Conservation (phyloP, 164 flowering plant species). For the Aristolochia contorta region DNA sequence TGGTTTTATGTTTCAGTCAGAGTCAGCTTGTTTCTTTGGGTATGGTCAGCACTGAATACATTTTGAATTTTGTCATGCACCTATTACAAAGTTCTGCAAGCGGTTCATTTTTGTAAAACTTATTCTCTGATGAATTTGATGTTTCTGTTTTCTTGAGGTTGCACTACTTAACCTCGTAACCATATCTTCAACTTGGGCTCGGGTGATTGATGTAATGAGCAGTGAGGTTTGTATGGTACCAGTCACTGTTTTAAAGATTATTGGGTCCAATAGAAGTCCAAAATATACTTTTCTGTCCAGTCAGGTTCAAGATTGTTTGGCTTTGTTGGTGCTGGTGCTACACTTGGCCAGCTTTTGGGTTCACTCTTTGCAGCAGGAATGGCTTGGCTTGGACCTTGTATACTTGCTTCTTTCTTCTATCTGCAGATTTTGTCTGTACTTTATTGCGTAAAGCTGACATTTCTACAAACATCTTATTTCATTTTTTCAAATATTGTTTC, state of each 20-base stretch:
- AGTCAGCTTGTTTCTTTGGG: slow-evolving; percentile 87
- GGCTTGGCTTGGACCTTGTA: slow-evolving; percentile 96
- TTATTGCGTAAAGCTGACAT: neutral
- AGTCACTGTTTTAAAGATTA: neutral
- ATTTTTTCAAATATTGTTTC: neutral
- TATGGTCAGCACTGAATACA: slow-evolving; percentile 20
- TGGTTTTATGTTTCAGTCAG: slow-evolving; percentile 82
- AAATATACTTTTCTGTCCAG: slow-evolving; percentile 42
- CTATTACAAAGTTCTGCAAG: no score
- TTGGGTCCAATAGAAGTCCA: slow-evolving; percentile 7
- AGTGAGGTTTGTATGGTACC: slow-evolving; percentile 56
- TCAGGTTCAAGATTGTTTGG: slow-evolving; percentile 99
- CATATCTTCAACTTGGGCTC: slow-evolving; percentile 98
- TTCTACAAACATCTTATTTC: neutral
- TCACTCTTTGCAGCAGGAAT: slow-evolving; percentile 85
- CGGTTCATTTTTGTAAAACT: neutral
- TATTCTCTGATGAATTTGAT: slow-evolving; percentile 3
- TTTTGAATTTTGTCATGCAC: neutral
- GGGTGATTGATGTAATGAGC: slow-evolving; percentile 96
- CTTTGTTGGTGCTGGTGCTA: slow-evolving; percentile 99
- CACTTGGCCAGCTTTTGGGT: slow-evolving; percentile 94
- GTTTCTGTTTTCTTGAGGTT: slow-evolving; percentile 42
- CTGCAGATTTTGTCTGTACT: neutral
- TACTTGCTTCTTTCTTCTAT: slow-evolving; percentile 10
- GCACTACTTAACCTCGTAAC: slow-evolving; percentile 88